A percentile compares a stretch with the other conserved stretches of the same genome.
These are phyloP conservation scores for Cyberlindnera maclurae DNA, from an alignment of 805 yeast species.

Conservation along the genomic window DNA sequence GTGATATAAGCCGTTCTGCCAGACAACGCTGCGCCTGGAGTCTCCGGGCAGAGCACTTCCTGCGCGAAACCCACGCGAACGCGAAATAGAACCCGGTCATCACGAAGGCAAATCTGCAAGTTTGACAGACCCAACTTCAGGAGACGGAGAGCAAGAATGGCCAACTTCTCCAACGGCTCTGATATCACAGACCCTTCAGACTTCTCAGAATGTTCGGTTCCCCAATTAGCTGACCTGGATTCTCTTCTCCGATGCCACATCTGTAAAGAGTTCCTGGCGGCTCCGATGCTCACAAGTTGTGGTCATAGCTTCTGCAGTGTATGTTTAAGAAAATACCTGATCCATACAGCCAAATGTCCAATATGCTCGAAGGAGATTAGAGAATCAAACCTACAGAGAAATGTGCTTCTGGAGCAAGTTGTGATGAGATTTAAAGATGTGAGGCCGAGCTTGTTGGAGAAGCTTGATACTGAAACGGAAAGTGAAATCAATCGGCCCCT, in stretches of 20 bases:
- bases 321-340: conserved; percentile 69
- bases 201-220: conserved; percentile 50
- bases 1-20: no score
- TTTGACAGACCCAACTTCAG: no score
- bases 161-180: background rate
- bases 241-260: conserved; percentile 74
- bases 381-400: conserved; percentile 63
- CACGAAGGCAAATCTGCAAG: no score
- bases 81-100: no score
- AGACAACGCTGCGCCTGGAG: no score
- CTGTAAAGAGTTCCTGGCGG: conserved; percentile 73
- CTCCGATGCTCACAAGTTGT: conserved; percentile 81
- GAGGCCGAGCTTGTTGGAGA: conserved; percentile 33
- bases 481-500: no score
- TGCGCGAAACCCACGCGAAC: no score
- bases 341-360: conserved; percentile 63
- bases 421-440: conserved; percentile 42
- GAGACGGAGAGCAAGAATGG: no score
- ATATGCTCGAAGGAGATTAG: conserved; percentile 64
- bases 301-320: conserved; percentile 86
- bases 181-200: conserved; percentile 62
- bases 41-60: no score
- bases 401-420: conserved; percentile 64
- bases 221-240: conserved; percentile 56
- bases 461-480: conserved; percentile 12